Percentiles rank a stretch among this genome's conserved stretches.
phyloP scores from a whole-genome alignment of 441 rosid genomes.

The Mallotus japonicus region DNA sequence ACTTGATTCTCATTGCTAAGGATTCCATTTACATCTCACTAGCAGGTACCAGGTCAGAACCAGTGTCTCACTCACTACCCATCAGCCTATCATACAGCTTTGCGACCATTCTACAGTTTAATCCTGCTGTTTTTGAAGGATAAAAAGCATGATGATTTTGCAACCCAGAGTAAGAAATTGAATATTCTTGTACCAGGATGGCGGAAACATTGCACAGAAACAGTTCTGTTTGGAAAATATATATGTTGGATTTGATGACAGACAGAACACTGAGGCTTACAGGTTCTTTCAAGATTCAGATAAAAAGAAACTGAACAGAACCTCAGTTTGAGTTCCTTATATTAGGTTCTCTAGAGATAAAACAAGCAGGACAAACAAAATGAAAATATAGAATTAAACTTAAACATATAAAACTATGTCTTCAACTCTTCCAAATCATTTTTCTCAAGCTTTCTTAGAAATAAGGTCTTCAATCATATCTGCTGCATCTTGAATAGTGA shows the following conservation, averaged over 20 bases:
- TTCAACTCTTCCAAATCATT: not conserved
- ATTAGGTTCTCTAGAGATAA: not conserved
- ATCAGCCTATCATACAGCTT: too few relatives aligned
- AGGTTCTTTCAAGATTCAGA: not conserved
- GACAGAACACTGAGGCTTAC: not conserved
- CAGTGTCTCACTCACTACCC: too few relatives aligned
- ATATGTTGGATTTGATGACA: not conserved
- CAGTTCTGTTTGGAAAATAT: too few relatives aligned
- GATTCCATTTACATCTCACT: too few relatives aligned
- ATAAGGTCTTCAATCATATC: conserved; percentile 63
- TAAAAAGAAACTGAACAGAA: conserved; percentile 3
- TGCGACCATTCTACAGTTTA: too few relatives aligned
- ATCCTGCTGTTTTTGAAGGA: too few relatives aligned
- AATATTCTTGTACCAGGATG: too few relatives aligned
- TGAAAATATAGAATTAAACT: conserved; percentile 1
- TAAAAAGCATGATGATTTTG: too few relatives aligned
- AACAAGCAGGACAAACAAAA: not conserved
- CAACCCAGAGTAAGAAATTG: too few relatives aligned
- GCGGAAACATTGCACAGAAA: too few relatives aligned
- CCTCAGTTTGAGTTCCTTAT: not conserved
- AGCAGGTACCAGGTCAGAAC: too few relatives aligned
- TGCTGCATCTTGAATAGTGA: conserved; percentile 74
- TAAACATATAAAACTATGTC: not conserved
- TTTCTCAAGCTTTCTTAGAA: conserved; percentile 24
- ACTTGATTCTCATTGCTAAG: too few relatives aligned